phyloP scores from a whole-genome alignment of 441 rosid species.

The Pelargonium citronellum region DNA sequence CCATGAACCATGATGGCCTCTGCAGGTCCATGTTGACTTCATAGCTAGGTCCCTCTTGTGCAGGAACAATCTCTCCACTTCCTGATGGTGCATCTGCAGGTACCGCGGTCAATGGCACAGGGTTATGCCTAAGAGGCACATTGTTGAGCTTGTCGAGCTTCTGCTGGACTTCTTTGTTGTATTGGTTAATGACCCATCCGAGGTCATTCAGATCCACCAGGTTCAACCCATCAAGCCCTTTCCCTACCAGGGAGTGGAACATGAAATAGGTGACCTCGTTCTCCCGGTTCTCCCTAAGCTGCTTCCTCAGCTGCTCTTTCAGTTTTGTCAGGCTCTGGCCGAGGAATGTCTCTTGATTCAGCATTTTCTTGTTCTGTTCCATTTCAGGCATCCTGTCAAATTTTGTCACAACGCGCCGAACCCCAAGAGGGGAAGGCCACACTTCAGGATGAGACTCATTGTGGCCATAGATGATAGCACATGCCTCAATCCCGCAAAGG shows the following conservation, averaged over 20 bases:
- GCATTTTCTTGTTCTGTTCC: slow-evolving; percentile 31
- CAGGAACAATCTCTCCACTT: background rate
- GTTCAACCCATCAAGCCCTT: background rate
- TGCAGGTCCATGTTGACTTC: background rate
- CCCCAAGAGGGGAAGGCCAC: slow-evolving; percentile 40
- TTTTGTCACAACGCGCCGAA: slow-evolving; percentile 18
- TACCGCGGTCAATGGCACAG: background rate
- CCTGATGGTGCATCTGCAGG: background rate
- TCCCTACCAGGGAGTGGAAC: background rate
- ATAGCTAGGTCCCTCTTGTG: background rate
- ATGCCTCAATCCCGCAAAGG: slow-evolving; percentile 53
- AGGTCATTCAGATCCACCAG: slow-evolving; percentile 1
- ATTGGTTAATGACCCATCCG: background rate
- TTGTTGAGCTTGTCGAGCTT: background rate
- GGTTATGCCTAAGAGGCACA: background rate
- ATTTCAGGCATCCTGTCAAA: slow-evolving; percentile 24
- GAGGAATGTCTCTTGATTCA: slow-evolving; percentile 33
- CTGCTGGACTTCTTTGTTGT: background rate
- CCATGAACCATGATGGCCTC: background rate
- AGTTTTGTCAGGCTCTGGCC: slow-evolving; percentile 12
- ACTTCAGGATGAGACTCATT: slow-evolving; percentile 35
- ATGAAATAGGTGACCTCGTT: background rate
- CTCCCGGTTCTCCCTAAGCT: slow-evolving; percentile 4
- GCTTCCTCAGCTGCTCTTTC: slow-evolving; percentile 17
- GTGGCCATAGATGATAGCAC: slow-evolving; percentile 45